Evolutionary conservation across 129 eudicot species (phyloP).

Genomic region (Glebionis coronaria): DNA sequence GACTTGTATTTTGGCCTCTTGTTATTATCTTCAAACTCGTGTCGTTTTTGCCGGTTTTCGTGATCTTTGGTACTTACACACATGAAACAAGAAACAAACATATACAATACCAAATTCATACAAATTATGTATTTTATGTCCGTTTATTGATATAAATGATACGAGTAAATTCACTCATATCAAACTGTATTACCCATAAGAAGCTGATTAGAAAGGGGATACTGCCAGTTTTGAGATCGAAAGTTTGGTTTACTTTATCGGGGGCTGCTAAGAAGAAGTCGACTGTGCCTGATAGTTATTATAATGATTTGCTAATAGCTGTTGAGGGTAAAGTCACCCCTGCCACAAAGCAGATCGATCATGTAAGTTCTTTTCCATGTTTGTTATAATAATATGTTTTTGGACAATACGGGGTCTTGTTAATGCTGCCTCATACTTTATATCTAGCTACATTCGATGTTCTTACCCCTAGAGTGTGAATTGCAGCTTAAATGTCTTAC

Average conservation of each 20-base stretch:
- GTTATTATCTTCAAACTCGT: too few species aligned
- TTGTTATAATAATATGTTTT: conserved; percentile 14
- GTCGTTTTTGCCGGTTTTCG: too few species aligned
- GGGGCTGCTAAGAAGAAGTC: conserved; percentile 99
- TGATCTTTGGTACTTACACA: too few species aligned
- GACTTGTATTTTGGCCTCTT: too few species aligned
- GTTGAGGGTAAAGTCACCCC: conserved; percentile 81
- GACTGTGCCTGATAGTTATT: conserved; percentile 87
- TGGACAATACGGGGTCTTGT: neutral
- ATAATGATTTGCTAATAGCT: conserved; percentile 65
- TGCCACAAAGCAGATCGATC: conserved; percentile 94
- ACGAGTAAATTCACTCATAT: too few species aligned
- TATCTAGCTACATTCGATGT: neutral
- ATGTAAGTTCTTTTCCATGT: conserved; percentile 50
- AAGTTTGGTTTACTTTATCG: conserved; percentile 83
- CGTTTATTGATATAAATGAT: too few species aligned
- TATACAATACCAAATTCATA: too few species aligned
- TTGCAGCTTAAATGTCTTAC: conserved; percentile 11
- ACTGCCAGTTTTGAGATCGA: conserved; percentile 82
- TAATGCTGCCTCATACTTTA: neutral
- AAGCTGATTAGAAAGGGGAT: conserved; percentile 85
- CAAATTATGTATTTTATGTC: too few species aligned
- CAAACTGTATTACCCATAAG: conserved; percentile 79
- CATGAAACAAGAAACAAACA: too few species aligned
- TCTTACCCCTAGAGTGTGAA: conserved; percentile 7